Percentiles rank a stretch among this genome's conserved stretches.
These are phyloP conservation scores for Schizophyllum commune DNA, from an alignment of 1,284 basidiomycete species.

Conservation along the genomic window DNA sequence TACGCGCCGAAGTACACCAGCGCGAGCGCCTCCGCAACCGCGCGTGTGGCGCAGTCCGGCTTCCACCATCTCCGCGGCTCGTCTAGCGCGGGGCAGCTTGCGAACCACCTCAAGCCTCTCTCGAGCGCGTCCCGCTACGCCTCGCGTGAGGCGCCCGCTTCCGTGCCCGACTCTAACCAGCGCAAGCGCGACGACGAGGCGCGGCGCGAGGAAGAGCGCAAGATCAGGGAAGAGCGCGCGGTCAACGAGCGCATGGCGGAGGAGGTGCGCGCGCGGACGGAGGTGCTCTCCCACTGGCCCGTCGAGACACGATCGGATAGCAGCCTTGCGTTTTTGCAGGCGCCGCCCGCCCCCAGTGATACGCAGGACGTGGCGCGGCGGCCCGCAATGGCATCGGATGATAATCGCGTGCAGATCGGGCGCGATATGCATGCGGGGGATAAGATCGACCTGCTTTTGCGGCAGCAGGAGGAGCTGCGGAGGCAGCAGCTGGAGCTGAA, in stretches of 20 bases:
- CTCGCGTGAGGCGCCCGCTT: not conserved
- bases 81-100: not conserved
- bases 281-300: not conserved
- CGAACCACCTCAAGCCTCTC: not conserved
- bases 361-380: not conserved
- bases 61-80: not conserved
- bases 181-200: slow-evolving; percentile 9
- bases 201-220: slow-evolving; percentile 12
- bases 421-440: slow-evolving; percentile 3
- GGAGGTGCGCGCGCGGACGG: not conserved
- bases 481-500: slow-evolving; percentile 9
- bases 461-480: slow-evolving; percentile 8
- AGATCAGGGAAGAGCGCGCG: slow-evolving; percentile 6
- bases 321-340: not conserved
- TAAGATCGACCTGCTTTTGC: not conserved
- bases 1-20: not conserved
- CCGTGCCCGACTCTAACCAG: not conserved
- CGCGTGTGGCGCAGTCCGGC: not conserved
- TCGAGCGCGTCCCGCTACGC: not conserved
- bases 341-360: not conserved
- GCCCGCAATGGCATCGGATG: slow-evolving; percentile 1
- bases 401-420: not conserved
- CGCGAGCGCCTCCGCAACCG: not conserved
- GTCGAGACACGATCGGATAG: not conserved
- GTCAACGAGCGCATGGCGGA: not conserved